Evolutionary conservation across 495 filamentous ascomycete species (phyloP), one percentile per base, ranked within the genome.

Genomic region (Xylaria sp.): DNA sequence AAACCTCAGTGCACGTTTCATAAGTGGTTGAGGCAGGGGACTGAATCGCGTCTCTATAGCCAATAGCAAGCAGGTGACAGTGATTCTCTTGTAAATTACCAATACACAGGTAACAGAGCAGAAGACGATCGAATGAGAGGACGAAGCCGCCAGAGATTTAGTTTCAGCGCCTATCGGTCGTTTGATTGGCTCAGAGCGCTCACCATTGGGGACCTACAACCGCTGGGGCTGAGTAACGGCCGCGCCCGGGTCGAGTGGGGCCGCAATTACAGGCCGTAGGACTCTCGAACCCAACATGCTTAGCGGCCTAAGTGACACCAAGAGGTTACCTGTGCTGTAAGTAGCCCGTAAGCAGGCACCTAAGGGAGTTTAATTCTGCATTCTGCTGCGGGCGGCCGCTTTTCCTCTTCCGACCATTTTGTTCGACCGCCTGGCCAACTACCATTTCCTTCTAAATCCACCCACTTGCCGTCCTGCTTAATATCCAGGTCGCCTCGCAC

Each of bases 151-250:
- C 26, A 44, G 35, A 35, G 52, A 17, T 37, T 52, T 41, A 29
- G 48, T 12, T 53, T 69, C 41, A 61, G 52, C 52, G 67, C 50
- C 41, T 59, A 55, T 2, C 9, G 24, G 58, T 53, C 24, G 19
- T 31, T 70, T 70, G 68, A 63, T 70, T 70, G 68, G 68, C 59
- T 44, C 58, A 35, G 58, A 63, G 33, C 17, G n/a, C 26, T 59
- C 40, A 41, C 21, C 29, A 33, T 58, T 5, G 37, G 50, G 17
- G 11, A 31, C 41, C 31, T 46, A 44, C 67, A 69, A 24, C 19
- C 67, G 67, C 67, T 44, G 62, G 26, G 26, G 40, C 26, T 66
- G 41, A 48, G 40, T 15, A 44, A 53, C 46, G 63, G 62, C 31
- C 62, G 26, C 61, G 43, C 63, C 48, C 19, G 29, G 64, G 48